Evolutionary conservation across 345 rosid genomes (phyloP).

Genomic region (Aegle marmelos): DNA sequence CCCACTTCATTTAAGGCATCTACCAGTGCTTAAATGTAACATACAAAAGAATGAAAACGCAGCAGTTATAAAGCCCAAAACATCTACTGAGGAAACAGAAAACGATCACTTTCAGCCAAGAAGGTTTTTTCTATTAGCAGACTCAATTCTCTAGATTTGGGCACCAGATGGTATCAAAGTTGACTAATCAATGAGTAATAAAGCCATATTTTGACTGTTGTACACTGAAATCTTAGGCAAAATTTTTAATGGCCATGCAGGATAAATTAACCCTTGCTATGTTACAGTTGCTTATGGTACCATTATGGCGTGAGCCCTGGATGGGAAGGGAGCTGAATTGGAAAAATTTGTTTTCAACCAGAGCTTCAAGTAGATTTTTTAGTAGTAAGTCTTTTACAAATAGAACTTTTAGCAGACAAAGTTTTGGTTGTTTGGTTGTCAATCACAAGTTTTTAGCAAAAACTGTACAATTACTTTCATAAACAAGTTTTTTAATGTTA

Average conservation of each 20-base stretch:
- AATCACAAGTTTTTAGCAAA: background rate
- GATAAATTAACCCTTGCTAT: too few species aligned
- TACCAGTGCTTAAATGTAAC: background rate
- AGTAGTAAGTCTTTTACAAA: background rate
- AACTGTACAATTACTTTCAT: background rate
- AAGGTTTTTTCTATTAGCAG: background rate
- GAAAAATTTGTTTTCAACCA: background rate
- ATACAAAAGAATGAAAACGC: background rate
- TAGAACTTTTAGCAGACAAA: background rate
- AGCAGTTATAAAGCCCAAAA: background rate
- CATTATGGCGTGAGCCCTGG: background rate
- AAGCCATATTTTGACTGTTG: background rate
- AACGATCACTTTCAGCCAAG: background rate
- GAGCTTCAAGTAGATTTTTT: background rate
- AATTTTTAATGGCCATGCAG: background rate
- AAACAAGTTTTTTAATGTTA: background rate
- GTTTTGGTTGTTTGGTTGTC: background rate
- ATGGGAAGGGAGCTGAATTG: background rate
- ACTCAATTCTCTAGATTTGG: background rate
- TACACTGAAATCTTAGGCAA: background rate
- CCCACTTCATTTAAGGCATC: background rate
- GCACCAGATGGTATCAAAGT: background rate
- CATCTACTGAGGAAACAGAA: background rate
- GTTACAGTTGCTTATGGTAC: background rate
- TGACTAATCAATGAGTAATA: background rate